These are phyloP conservation scores for Ehretia macrophylla DNA, from an alignment of 257 asterid genomes.

Conservation along the genomic window DNA sequence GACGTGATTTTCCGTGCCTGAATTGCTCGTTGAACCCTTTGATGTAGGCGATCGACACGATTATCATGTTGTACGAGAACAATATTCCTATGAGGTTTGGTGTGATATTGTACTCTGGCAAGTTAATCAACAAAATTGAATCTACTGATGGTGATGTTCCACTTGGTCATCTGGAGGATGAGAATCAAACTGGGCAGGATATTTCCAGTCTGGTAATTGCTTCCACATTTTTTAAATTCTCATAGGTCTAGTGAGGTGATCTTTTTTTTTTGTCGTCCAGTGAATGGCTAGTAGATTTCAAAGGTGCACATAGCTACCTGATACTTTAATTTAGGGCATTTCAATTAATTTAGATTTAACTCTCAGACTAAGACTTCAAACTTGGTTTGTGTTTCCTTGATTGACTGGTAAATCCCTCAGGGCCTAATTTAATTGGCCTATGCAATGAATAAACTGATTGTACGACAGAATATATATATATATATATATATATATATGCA, in stretches of 20 bases:
- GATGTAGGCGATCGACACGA: conserved; percentile 68
- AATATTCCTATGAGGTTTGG: conserved; percentile 92
- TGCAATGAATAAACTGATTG: too few relatives aligned
- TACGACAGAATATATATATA: too few relatives aligned
- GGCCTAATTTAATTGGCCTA: too few relatives aligned
- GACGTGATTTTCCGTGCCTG: conserved; percentile 8
- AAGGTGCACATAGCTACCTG: too few relatives aligned
- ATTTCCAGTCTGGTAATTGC: conserved; percentile 85
- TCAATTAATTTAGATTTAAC: too few relatives aligned
- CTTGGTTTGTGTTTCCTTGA: too few relatives aligned
- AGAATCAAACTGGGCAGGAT: conserved; percentile 37
- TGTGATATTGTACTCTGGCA: conserved; percentile 75
- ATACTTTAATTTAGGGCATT: too few relatives aligned
- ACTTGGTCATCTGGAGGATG: conserved; percentile 41
- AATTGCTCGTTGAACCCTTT: conserved; percentile 19
- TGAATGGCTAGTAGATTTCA: too few relatives aligned
- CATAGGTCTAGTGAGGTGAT: not conserved
- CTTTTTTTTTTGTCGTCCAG: too few relatives aligned
- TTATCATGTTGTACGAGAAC: conserved; percentile 80
- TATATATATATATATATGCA: too few relatives aligned
- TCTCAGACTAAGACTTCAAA: too few relatives aligned
- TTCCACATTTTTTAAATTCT: conserved; percentile 9
- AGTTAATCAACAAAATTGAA: conserved; percentile 63
- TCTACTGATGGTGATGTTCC: conserved; percentile 65
- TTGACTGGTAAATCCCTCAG: too few relatives aligned